Evolutionary conservation across 1,284 basidiomycete species (phyloP).

Genomic region (Moesziomyces antarcticus): DNA sequence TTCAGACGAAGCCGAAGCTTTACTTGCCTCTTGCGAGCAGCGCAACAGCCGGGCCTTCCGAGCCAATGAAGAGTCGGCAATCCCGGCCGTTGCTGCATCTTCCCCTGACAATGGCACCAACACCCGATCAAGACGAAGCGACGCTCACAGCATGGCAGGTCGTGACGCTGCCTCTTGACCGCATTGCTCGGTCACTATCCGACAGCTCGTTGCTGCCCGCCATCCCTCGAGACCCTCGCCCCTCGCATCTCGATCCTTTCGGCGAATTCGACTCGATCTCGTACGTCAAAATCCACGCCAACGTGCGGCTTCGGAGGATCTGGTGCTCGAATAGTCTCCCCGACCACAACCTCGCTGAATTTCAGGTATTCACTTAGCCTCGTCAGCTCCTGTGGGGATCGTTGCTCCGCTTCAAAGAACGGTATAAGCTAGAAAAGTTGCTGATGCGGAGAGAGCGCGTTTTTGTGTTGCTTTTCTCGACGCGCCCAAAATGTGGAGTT

Average conservation of each 20-base stretch:
- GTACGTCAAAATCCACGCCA: slow-evolving; percentile 24
- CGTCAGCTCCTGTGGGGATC: neutral
- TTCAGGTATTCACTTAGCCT: slow-evolving; percentile 26
- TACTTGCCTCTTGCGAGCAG: slow-evolving; percentile 11
- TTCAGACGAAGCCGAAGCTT: slow-evolving; percentile 74
- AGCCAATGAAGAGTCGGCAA: neutral
- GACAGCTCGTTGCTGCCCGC: slow-evolving; percentile 2
- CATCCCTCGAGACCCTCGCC: neutral
- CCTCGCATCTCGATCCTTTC: neutral
- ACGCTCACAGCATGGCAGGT: slow-evolving; percentile 32
- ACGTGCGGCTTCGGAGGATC: slow-evolving; percentile 25
- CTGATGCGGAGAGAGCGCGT: neutral
- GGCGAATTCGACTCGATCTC: slow-evolving; percentile 18
- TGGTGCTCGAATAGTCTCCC: slow-evolving; percentile 28
- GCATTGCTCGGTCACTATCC: slow-evolving; percentile 6
- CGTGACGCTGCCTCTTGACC: slow-evolving; percentile 22
- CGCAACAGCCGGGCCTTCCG: slow-evolving; percentile 26
- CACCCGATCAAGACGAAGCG: slow-evolving; percentile 10
- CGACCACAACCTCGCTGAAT: slow-evolving; percentile 34
- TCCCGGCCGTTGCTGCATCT: slow-evolving; percentile 4
- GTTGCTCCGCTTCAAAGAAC: no score
- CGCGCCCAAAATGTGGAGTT: slow-evolving; percentile 8
- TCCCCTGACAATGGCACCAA: slow-evolving; percentile 11
- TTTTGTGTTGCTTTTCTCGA: slow-evolving; percentile 4
- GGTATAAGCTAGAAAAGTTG: neutral